Percentiles rank a stretch among this genome's conserved stretches.
Evolutionary conservation across 345 rosid genomes (phyloP).

Genomic region (Gossypium mustelinum): DNA sequence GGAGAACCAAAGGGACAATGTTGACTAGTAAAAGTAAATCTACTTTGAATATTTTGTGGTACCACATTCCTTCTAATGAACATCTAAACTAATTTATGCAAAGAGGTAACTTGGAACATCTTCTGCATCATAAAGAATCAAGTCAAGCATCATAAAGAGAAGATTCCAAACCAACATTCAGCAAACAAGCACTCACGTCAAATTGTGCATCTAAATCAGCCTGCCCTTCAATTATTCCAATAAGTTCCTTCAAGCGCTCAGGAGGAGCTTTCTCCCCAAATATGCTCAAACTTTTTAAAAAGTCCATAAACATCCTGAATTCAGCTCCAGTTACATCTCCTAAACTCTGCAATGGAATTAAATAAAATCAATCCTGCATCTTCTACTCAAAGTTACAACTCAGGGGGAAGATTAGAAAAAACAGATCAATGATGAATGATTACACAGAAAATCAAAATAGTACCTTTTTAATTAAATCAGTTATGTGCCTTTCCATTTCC

Average conservation of each 20-base stretch:
- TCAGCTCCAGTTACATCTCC: slow-evolving; percentile 97
- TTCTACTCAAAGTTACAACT: background rate
- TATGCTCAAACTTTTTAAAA: slow-evolving; percentile 74
- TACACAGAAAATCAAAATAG: background rate
- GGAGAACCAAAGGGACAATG: background rate
- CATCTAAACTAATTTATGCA: background rate
- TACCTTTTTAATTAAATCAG: slow-evolving; percentile 89
- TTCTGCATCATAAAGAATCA: background rate
- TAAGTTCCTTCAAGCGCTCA: slow-evolving; percentile 89
- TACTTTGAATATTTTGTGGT: background rate
- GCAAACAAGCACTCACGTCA: slow-evolving; percentile 47
- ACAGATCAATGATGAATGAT: background rate
- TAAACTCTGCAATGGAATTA: slow-evolving; percentile 56
- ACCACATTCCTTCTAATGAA: background rate
- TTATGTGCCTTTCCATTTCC: slow-evolving; percentile 91
- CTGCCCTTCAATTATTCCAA: slow-evolving; percentile 85
- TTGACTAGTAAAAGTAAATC: background rate
- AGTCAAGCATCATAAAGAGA: background rate
- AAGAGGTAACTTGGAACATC: background rate
- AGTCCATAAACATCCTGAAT: slow-evolving; percentile 97
- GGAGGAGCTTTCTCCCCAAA: slow-evolving; percentile 93
- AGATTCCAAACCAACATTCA: background rate
- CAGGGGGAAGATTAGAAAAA: background rate
- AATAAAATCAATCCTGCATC: slow-evolving; percentile 14
- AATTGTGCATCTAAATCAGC: slow-evolving; percentile 92